phyloP scores from a whole-genome alignment of 1,139 yeast species.

The Eremothecium cymbalariae region DNA sequence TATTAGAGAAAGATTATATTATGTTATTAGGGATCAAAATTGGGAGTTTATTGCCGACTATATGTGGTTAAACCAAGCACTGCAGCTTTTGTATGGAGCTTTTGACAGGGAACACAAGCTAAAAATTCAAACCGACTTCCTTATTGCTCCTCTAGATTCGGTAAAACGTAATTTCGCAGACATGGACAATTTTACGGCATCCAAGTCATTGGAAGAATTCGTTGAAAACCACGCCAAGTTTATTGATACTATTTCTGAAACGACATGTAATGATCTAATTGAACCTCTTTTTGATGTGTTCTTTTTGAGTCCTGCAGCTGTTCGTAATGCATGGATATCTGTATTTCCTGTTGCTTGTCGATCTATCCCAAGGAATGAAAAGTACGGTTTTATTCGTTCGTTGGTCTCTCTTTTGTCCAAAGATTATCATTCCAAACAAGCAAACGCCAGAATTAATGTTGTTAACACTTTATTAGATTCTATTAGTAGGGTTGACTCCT shows the following conservation, averaged over 20 bases:
- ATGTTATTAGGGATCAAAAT: slow-evolving; percentile 83
- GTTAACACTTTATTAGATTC: slow-evolving; percentile 80
- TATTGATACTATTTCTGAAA: slow-evolving; percentile 37
- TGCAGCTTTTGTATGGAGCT: slow-evolving; percentile 77
- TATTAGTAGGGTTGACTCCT: slow-evolving; percentile 58
- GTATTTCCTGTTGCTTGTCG: slow-evolving; percentile 75
- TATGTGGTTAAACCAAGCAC: slow-evolving; percentile 92
- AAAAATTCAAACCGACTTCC: slow-evolving; percentile 43
- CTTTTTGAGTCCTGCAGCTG: slow-evolving; percentile 71
- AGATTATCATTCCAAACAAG: slow-evolving; percentile 86
- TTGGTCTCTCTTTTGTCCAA: slow-evolving; percentile 74
- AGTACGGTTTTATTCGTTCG: slow-evolving; percentile 72
- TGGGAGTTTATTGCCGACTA: slow-evolving; percentile 94
- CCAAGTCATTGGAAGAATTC: slow-evolving; percentile 33
- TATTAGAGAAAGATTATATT: slow-evolving; percentile 69
- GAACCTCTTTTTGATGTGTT: slow-evolving; percentile 74
- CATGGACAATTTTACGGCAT: slow-evolving; percentile 14
- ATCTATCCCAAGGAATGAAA: slow-evolving; percentile 69
- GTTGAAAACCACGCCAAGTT: slow-evolving; percentile 47
- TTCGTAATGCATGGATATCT: slow-evolving; percentile 77
- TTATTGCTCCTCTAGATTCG: slow-evolving; percentile 47
- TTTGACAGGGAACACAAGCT: slow-evolving; percentile 47
- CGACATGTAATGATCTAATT: slow-evolving; percentile 53
- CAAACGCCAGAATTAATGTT: slow-evolving; percentile 80
- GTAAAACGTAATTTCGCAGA: slow-evolving; percentile 35